Evolutionary conservation across 768 basidiomycete genomes (phyloP), one percentile per base, ranked within the genome.

Genomic region (Mycena belliarum): DNA sequence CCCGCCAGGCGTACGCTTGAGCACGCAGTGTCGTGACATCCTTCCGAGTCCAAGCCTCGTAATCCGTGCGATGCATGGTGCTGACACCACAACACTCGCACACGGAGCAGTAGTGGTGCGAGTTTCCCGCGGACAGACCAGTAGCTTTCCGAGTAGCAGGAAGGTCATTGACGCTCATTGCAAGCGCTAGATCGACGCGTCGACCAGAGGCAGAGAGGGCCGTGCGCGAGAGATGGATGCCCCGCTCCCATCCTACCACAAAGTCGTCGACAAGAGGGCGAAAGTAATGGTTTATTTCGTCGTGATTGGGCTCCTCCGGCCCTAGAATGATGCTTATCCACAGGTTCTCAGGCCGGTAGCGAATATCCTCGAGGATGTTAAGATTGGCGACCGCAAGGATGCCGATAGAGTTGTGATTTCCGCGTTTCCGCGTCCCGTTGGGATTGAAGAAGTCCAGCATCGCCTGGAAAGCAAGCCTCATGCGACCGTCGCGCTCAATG

Each of bases 371-470:
- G 1, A 73, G 72, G 6, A 79, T 65, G 42, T 75, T 76, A 3
- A 76, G 60, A 49, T 69, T 70, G 15, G 67, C 66, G 33, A 72
- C 60, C 1, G 70, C 70, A 9, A 76, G 69, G 11, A 76, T 50
- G 4, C 73, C 71, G 12, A 67, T 60, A 0, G 73, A 76, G 1
- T 63, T 57, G 18, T 53, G 63, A 15, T 64, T 65, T 32, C 72
- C 70, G 8, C 54, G 43, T n/a, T 64, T 60, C 8, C 25, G 55
- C 7, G 66, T 68, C 2, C 70, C 66, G 26, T 75, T 54, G 0
- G 73, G 63, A 43, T 75, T 72, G 63, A 78, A 77, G 42, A 71
- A 71, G 52, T 76, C 70, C 1, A 75, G 28, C 18, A 71, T 63
- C 1, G 75, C 57, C 0, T 64, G 62, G 47, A 74, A 71, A 0